phyloP scores from a whole-genome alignment of 2,329 filamentous ascomycete genomes.

The Ceratocystis smalleyi region DNA sequence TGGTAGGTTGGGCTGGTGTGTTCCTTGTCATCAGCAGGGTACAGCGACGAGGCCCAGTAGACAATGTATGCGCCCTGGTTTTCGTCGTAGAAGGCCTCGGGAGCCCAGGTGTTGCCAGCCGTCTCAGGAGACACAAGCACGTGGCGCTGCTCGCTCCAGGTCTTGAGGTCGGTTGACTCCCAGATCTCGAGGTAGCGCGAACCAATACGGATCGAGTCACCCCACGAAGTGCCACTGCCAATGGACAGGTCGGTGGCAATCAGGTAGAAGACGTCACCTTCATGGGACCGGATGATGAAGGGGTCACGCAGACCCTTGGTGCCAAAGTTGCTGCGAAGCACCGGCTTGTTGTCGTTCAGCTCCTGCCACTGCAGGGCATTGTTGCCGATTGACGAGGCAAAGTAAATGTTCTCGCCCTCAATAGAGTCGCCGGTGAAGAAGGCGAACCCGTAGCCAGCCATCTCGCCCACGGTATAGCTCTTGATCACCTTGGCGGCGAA shows the following conservation, averaged over 20 bases:
- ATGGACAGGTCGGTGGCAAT: conserved; percentile 39
- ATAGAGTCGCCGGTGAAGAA: conserved; percentile 34
- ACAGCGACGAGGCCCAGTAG: conserved; percentile 33
- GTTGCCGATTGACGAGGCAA: conserved; percentile 37
- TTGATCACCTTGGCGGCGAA: conserved; percentile 25
- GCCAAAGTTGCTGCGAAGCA: conserved; percentile 31
- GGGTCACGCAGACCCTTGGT: conserved; percentile 37
- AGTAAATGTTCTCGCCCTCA: conserved; percentile 36
- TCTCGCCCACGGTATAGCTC: conserved; percentile 23
- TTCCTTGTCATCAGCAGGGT: conserved; percentile 26
- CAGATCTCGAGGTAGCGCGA: conserved; percentile 38
- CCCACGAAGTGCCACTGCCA: conserved; percentile 38
- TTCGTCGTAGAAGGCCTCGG: conserved; percentile 35
- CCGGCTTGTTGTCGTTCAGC: conserved; percentile 32
- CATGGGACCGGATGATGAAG: conserved; percentile 35
- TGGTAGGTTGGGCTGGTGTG: conserved; percentile 33
- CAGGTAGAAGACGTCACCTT: conserved; percentile 36
- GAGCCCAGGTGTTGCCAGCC: conserved; percentile 40
- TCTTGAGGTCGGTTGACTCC: conserved; percentile 35
- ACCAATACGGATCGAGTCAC: conserved; percentile 30
- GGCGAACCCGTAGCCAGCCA: conserved; percentile 35
- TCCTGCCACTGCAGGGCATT: conserved; percentile 36
- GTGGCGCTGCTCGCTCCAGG: conserved; percentile 37
- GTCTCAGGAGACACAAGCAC: conserved; percentile 33
- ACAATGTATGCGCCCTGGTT: conserved; percentile 29